These are phyloP conservation scores for Taxillus chinensis DNA, from an alignment of 164 flowering plant genomes.

Conservation along the genomic window DNA sequence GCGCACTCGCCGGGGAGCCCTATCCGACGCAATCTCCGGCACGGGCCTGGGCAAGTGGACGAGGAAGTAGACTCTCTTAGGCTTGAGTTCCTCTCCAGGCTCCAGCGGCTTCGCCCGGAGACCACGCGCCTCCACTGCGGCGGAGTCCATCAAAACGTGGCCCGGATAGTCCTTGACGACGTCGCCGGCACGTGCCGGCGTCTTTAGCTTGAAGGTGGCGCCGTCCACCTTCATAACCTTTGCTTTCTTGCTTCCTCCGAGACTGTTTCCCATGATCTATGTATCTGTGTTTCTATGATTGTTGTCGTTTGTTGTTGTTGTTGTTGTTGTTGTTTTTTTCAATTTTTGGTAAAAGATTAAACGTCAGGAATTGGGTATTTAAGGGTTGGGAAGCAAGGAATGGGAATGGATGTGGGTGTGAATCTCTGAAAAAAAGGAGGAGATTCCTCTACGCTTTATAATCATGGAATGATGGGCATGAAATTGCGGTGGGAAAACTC, in stretches of 20 bases:
- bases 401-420: too few species aligned
- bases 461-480: too few species aligned
- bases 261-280: conserved; percentile 30
- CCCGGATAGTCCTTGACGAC: conserved; percentile 27
- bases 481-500: too few species aligned
- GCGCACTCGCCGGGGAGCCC: conserved; percentile 18
- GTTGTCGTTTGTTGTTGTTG: too few species aligned
- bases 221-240: conserved; percentile 36
- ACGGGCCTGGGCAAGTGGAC: conserved; percentile 13
- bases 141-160: conserved; percentile 20
- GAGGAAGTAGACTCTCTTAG: conserved; percentile 26
- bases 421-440: too few species aligned
- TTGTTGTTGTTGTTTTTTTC: too few species aligned
- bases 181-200: conserved; percentile 18
- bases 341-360: too few species aligned
- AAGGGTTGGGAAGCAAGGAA: too few species aligned
- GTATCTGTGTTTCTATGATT: background rate
- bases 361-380: too few species aligned
- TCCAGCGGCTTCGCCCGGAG: conserved; percentile 32
- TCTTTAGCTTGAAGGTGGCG: conserved; percentile 21
- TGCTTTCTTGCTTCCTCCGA: conserved; percentile 23
- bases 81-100: conserved; percentile 17
- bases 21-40: background rate
- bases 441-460: too few species aligned
- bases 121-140: conserved; percentile 23